phyloP scores from a whole-genome alignment of 2,329 filamentous ascomycete genomes.

The Fusarium torulosum region DNA sequence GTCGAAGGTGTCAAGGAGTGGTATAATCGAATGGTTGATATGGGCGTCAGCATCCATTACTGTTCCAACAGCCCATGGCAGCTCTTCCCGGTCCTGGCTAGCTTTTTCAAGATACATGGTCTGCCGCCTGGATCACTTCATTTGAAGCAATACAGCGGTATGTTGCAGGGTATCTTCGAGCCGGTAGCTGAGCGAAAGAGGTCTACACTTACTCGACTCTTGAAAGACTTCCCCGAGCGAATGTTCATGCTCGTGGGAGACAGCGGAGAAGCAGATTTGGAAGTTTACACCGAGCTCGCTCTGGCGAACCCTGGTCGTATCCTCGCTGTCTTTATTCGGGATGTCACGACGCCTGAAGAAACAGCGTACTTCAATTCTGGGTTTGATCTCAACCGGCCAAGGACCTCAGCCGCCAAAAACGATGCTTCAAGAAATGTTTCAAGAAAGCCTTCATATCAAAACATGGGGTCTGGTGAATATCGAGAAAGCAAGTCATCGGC shows the following conservation, averaged over 20 bases:
- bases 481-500: constrained; percentile 46
- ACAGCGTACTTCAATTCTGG: constrained; percentile 81
- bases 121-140: constrained; percentile 92
- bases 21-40: constrained; percentile 81
- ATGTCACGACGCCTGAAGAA: constrained; percentile 84
- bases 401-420: constrained; percentile 47
- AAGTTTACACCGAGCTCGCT: constrained; percentile 96
- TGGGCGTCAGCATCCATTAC: constrained; percentile 93
- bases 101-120: constrained; percentile 83
- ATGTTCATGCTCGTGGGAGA: constrained; percentile 94
- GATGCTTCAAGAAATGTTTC: constrained; percentile 38
- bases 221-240: constrained; percentile 89
- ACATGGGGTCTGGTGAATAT: constrained; percentile 37
- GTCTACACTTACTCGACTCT: constrained; percentile 84
- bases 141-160: constrained; percentile 94
- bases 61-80: constrained; percentile 99
- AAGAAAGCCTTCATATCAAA: constrained; percentile 46
- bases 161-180: constrained; percentile 98
- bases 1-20: constrained; percentile 91
- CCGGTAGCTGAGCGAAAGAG: constrained; percentile 96
- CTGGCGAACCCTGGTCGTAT: constrained; percentile 85
- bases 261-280: constrained; percentile 95
- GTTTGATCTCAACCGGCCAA: constrained; percentile 51
- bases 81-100: constrained; percentile 88
- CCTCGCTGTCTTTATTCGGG: constrained; percentile 90